Percentiles rank a stretch among this genome's conserved stretches.
phyloP scores from a whole-genome alignment of 805 yeast species.

The Saccharomycopsis fodiens region DNA sequence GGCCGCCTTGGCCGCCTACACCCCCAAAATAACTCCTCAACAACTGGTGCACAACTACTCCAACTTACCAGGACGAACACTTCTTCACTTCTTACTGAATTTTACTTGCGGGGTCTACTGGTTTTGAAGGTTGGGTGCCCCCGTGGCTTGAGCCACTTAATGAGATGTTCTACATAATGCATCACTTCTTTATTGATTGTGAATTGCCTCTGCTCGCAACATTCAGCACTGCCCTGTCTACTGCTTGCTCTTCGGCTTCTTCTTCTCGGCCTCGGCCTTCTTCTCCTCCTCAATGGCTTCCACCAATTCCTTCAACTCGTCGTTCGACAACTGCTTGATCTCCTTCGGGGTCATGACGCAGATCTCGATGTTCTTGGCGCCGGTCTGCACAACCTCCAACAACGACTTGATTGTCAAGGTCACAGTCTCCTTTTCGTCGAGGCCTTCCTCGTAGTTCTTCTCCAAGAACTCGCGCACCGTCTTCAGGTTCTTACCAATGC shows the following conservation, averaged over 20 bases:
- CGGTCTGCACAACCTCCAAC: constrained; percentile 95
- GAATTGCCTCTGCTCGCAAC: too few relatives aligned
- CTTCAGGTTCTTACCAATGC: constrained; percentile 91
- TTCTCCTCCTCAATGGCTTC: constrained; percentile 83
- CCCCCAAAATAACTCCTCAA: too few relatives aligned
- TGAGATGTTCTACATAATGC: too few relatives aligned
- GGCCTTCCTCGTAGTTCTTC: constrained; percentile 62
- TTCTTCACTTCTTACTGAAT: too few relatives aligned
- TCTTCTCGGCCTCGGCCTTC: constrained; percentile 73
- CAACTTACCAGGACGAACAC: too few relatives aligned
- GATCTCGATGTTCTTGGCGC: constrained; percentile 92
- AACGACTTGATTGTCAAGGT: constrained; percentile 78
- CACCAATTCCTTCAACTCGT: constrained; percentile 67
- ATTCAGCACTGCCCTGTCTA: not conserved
- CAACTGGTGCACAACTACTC: too few relatives aligned
- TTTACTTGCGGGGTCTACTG: too few relatives aligned
- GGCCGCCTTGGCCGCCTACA: too few relatives aligned
- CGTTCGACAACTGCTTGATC: constrained; percentile 54
- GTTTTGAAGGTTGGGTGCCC: too few relatives aligned
- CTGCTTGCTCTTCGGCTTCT: constrained; percentile 35
- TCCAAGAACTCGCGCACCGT: constrained; percentile 94
- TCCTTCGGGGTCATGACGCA: constrained; percentile 71
- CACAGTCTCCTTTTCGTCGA: constrained; percentile 66
- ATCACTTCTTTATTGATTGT: too few relatives aligned
- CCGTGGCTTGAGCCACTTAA: too few relatives aligned